These are phyloP conservation scores for Cucumis hystrix DNA, from an alignment of 306 rosid species.

Conservation along the genomic window DNA sequence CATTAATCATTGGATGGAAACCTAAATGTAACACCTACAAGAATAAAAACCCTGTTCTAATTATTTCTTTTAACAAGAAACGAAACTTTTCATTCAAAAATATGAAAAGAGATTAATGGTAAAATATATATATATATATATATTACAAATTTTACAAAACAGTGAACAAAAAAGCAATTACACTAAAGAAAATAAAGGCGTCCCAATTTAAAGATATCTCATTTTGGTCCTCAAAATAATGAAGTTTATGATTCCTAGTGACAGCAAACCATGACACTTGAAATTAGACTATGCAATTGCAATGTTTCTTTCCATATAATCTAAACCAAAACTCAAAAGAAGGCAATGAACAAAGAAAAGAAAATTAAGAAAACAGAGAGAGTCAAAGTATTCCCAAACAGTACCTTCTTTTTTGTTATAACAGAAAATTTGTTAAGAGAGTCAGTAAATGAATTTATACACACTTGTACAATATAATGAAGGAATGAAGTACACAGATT, in stretches of 20 bases:
- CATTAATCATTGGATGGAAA: background rate
- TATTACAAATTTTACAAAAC: no score
- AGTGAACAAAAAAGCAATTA: no score
- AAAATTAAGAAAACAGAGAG: background rate
- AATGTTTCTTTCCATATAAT: background rate
- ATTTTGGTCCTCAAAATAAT: background rate
- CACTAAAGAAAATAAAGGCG: no score
- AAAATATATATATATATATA: no score
- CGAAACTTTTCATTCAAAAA: no score
- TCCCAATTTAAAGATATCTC: no score
- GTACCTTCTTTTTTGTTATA: background rate
- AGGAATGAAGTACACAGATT: slow-evolving; percentile 32
- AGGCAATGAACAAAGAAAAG: background rate
- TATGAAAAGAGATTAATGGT: no score
- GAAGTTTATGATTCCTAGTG: background rate
- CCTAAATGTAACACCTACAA: background rate
- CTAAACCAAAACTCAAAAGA: background rate
- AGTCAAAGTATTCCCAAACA: background rate
- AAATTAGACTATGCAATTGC: background rate
- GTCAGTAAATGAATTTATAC: slow-evolving; percentile 23
- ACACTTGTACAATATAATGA: slow-evolving; percentile 23
- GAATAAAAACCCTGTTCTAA: no score
- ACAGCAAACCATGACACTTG: background rate
- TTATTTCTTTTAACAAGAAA: no score
- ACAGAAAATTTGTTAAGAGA: background rate